Conservation (phyloP, 2,329 filamentous ascomycete species). For the Coniochaeta ligniaria region DNA sequence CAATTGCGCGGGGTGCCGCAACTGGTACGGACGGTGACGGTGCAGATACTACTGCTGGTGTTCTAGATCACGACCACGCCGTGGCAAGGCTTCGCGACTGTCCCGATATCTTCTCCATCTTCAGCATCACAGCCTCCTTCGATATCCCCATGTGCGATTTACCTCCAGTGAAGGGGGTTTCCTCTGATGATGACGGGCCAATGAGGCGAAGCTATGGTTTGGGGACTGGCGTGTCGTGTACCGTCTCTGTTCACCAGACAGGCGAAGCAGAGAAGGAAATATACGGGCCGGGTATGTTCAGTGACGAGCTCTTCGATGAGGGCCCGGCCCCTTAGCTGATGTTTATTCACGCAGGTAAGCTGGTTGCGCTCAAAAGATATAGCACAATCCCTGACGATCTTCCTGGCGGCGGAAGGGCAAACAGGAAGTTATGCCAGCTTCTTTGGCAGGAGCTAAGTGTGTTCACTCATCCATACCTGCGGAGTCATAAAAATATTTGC, state of each 20-base stretch:
- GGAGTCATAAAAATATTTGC: background rate
- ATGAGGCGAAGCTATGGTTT: background rate
- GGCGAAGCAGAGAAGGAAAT: background rate
- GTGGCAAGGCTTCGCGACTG: background rate
- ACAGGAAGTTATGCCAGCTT: background rate
- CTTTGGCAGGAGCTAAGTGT: background rate
- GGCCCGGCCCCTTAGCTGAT: background rate
- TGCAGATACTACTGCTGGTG: no score
- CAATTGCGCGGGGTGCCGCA: no score
- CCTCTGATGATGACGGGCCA: background rate
- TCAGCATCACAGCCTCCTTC: background rate
- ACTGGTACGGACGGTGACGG: no score
- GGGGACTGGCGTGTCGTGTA: background rate
- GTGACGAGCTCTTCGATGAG: no score
- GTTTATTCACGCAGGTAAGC: background rate
- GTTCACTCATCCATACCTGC: background rate
- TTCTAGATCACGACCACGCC: no score
- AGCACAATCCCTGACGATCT: background rate
- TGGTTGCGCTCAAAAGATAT: background rate
- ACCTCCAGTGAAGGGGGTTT: background rate
- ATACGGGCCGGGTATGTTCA: background rate
- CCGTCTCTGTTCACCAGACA: background rate
- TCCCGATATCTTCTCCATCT: background rate
- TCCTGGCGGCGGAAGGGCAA: background rate
- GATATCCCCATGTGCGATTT: background rate